These are phyloP conservation scores for Fusarium newnesense DNA, from an alignment of 2,329 filamentous ascomycete species.

Conservation along the genomic window DNA sequence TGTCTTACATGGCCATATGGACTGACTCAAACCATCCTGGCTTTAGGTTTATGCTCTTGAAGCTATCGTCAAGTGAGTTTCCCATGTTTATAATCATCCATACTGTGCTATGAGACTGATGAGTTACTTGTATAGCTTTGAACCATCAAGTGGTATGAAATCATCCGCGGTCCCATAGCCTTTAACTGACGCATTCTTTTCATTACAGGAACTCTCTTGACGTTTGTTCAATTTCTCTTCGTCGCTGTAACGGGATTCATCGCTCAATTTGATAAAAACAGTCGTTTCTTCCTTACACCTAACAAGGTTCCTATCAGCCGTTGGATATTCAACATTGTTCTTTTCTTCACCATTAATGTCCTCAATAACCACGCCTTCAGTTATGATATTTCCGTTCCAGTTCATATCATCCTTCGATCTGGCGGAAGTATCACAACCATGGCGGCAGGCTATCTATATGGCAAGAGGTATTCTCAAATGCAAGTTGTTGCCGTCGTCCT, in stretches of 20 bases:
- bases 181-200: slow-evolving; percentile 26
- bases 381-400: slow-evolving; percentile 94
- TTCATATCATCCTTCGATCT: slow-evolving; percentile 95
- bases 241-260: slow-evolving; percentile 82
- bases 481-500: slow-evolving; percentile 86
- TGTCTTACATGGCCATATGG: neutral
- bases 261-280: slow-evolving; percentile 75
- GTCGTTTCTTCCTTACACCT: slow-evolving; percentile 77
- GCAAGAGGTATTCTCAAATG: slow-evolving; percentile 82
- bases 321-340: slow-evolving; percentile 87
- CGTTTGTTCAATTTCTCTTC: slow-evolving; percentile 88
- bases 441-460: slow-evolving; percentile 85
- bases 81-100: neutral
- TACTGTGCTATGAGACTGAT: slow-evolving; percentile 22
- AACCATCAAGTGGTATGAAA: slow-evolving; percentile 79
- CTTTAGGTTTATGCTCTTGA: slow-evolving; percentile 92
- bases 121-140: slow-evolving; percentile 65
- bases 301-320: slow-evolving; percentile 85
- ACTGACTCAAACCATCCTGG: slow-evolving; percentile 36
- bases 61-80: slow-evolving; percentile 86
- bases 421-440: slow-evolving; percentile 97
- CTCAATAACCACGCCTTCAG: slow-evolving; percentile 98
- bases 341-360: slow-evolving; percentile 95
- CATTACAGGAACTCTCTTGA: slow-evolving; percentile 78
- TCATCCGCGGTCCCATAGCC: neutral